These are phyloP conservation scores for Sugiyamaella chiloensis DNA, from an alignment of 805 yeast species.

Conservation along the genomic window DNA sequence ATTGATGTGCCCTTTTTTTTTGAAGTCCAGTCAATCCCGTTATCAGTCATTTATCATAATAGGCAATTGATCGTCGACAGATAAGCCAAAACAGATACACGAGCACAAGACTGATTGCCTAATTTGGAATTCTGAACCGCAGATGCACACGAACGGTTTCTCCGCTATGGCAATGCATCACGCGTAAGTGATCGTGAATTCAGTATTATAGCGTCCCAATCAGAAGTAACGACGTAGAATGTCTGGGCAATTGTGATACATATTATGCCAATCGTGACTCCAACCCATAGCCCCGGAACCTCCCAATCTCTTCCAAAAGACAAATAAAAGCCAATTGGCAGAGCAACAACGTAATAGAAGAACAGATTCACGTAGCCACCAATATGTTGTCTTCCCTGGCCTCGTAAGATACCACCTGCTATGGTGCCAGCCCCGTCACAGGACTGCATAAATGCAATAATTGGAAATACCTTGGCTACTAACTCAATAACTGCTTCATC, in stretches of 20 bases:
- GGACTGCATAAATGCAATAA: constrained; percentile 65
- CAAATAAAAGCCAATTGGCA: constrained; percentile 60
- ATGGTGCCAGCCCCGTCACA: constrained; percentile 71
- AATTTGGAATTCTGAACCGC: too few relatives aligned
- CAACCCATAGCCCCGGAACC: constrained; percentile 72
- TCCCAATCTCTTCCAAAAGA: constrained; percentile 52
- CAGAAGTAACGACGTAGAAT: constrained; percentile 43
- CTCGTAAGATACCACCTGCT: constrained; percentile 76
- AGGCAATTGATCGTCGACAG: too few relatives aligned
- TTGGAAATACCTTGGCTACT: constrained; percentile 51
- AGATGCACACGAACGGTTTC: too few relatives aligned
- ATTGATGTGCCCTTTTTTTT: too few relatives aligned
- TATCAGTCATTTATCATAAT: too few relatives aligned
- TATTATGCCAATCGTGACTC: constrained; percentile 60
- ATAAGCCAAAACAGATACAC: too few relatives aligned
- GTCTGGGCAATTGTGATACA: constrained; percentile 50
- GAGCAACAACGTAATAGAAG: constrained; percentile 67
- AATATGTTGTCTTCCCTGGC: constrained; percentile 81
- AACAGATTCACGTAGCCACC: constrained; percentile 70
- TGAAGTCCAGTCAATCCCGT: too few relatives aligned
- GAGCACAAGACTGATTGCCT: too few relatives aligned
- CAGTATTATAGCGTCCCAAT: constrained; percentile 53
- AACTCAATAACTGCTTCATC: constrained; percentile 55
- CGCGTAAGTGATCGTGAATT: constrained; percentile 39
- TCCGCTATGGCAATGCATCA: too few relatives aligned